phyloP scores from a whole-genome alignment of 2,329 filamentous ascomycete genomes.

The Neonectria ditissima region DNA sequence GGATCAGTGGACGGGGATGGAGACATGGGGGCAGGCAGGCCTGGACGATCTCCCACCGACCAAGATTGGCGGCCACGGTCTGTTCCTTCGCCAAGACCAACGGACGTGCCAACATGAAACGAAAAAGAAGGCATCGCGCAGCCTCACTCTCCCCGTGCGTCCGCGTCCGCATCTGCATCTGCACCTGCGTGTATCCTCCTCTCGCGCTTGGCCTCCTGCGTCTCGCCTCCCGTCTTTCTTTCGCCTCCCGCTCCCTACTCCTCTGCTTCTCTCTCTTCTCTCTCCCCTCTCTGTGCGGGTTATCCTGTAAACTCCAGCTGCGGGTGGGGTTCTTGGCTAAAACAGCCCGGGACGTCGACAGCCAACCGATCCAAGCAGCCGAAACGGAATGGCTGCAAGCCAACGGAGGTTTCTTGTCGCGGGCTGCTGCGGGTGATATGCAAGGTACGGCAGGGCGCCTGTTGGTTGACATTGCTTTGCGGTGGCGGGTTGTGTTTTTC shows the following conservation, averaged over 20 bases:
- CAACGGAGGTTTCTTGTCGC: constrained; percentile 15
- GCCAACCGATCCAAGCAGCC: constrained; percentile 14
- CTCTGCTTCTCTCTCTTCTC: not conserved
- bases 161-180: constrained; percentile 1
- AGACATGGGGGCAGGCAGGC: not conserved
- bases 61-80: constrained; percentile 9
- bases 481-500: not conserved
- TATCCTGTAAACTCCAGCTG: not conserved
- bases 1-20: not conserved
- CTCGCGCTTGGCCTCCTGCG: not conserved
- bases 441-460: constrained; percentile 22
- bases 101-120: constrained; percentile 18
- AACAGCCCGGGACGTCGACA: not conserved
- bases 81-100: constrained; percentile 20
- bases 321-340: not conserved
- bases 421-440: constrained; percentile 18
- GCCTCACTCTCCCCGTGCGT: not conserved
- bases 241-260: not conserved
- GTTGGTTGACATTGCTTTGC: constrained; percentile 7
- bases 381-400: constrained; percentile 20
- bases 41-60: constrained; percentile 6
- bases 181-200: no score
- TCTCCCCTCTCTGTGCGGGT: not conserved
- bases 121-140: constrained; percentile 5
- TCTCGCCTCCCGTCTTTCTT: not conserved